Conservation (phyloP, 441 rosid species). For the Populus hybrid region DNA sequence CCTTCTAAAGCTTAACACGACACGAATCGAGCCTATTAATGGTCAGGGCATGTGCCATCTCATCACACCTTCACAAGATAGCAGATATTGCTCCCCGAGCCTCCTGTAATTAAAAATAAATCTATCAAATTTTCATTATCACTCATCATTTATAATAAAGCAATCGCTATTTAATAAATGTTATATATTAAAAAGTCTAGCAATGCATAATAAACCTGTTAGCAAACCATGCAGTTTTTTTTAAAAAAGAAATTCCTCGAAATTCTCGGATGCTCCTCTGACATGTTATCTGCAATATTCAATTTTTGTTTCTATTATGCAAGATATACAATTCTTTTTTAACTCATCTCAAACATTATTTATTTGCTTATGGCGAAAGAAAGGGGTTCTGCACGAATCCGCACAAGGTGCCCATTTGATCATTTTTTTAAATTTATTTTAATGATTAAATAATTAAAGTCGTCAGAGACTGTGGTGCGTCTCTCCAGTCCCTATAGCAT, state of each 20-base stretch:
- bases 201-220: too few species aligned
- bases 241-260: background rate
- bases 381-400: constrained; percentile 29
- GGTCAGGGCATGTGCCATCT: too few species aligned
- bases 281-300: background rate
- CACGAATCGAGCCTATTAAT: too few species aligned
- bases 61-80: too few species aligned
- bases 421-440: background rate
- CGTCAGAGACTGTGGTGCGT: background rate
- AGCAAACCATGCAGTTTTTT: too few species aligned
- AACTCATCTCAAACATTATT: background rate
- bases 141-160: too few species aligned
- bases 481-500: background rate
- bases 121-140: too few species aligned
- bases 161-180: too few species aligned
- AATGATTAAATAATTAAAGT: background rate
- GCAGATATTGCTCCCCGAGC: too few species aligned
- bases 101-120: too few species aligned
- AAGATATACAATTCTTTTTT: background rate
- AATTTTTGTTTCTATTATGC: background rate
- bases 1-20: too few species aligned
- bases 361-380: constrained; percentile 39
- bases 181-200: too few species aligned
- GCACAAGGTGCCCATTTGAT: constrained; percentile 12
- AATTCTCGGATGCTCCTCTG: constrained; percentile 10